phyloP scores from a whole-genome alignment of 2,329 filamentous ascomycete genomes.

The Colletotrichum noveboracense region DNA sequence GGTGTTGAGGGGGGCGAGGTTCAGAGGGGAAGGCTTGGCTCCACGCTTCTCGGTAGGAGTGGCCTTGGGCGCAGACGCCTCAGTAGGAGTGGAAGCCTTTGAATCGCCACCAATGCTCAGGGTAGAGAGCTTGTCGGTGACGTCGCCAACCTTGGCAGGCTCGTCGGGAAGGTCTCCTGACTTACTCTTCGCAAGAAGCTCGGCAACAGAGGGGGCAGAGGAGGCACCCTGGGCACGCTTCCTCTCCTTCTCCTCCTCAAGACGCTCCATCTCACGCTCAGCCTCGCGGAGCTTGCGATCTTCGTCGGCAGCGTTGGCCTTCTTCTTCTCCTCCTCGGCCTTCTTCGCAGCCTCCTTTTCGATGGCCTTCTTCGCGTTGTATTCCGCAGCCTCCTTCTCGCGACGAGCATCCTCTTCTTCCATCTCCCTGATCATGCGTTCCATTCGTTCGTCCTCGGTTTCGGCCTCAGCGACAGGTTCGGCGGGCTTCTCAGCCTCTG shows the following conservation, averaged over 20 bases:
- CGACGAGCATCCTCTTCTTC: slow-evolving; percentile 59
- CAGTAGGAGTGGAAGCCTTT: slow-evolving; percentile 45
- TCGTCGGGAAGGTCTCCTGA: slow-evolving; percentile 39
- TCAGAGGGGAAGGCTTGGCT: slow-evolving; percentile 84
- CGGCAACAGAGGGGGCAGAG: slow-evolving; percentile 54
- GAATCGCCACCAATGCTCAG: slow-evolving; percentile 50
- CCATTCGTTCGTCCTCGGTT: slow-evolving; percentile 59
- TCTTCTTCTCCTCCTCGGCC: slow-evolving; percentile 52
- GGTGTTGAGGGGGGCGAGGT: slow-evolving; percentile 80
- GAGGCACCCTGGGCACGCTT: slow-evolving; percentile 53
- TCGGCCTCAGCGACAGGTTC: slow-evolving; percentile 40
- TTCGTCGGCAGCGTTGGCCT: slow-evolving; percentile 57
- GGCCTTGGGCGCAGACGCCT: slow-evolving; percentile 55
- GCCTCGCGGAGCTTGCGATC: slow-evolving; percentile 74
- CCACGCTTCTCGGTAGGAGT: slow-evolving; percentile 62
- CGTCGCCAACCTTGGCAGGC: slow-evolving; percentile 40
- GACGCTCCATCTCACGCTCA: slow-evolving; percentile 73
- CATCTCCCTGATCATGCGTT: slow-evolving; percentile 67
- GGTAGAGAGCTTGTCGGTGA: slow-evolving; percentile 55
- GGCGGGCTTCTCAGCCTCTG: slow-evolving; percentile 29
- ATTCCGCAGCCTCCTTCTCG: slow-evolving; percentile 48
- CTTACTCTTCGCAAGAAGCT: slow-evolving; percentile 50
- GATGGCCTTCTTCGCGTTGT: slow-evolving; percentile 47
- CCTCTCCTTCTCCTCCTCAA: slow-evolving; percentile 73
- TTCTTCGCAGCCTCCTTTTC: slow-evolving; percentile 53